Conservation (phyloP, 768 basidiomycete species). For the Suillus placidus region DNA sequence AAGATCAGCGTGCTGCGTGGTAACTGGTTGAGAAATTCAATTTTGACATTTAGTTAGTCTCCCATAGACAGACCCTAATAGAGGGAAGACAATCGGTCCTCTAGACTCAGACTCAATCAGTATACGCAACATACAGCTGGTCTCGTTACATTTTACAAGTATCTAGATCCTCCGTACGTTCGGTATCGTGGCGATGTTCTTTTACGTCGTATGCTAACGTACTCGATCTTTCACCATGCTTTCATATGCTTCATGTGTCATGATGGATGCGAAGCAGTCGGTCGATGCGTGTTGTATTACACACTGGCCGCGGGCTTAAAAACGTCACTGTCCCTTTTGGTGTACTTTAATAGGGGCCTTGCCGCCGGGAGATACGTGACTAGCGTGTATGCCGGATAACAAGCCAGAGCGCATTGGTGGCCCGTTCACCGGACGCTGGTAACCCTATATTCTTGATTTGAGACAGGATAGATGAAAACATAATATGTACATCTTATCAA, state of each 20-base stretch:
- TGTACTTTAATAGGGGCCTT: background rate
- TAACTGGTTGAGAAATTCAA: background rate
- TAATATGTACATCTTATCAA: background rate
- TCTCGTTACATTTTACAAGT: background rate
- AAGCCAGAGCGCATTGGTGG: background rate
- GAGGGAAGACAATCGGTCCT: background rate
- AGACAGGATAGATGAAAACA: no score
- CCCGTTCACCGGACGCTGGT: background rate
- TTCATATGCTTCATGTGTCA: constrained; percentile 1
- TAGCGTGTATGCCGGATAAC: background rate
- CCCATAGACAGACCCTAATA: background rate
- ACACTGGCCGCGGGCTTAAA: background rate
- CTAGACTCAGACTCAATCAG: no score
- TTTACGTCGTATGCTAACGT: constrained; percentile 2
- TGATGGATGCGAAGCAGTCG: background rate
- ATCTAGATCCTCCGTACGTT: background rate
- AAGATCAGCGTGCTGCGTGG: background rate
- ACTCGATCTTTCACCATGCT: background rate
- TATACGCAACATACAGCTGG: background rate
- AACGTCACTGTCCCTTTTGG: background rate
- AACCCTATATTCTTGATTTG: background rate
- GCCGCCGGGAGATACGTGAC: background rate
- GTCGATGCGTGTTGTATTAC: background rate
- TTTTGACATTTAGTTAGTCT: background rate
- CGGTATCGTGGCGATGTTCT: background rate